phyloP scores from a whole-genome alignment of 192 early-diverging fungal species.

The Coemansia erecta region DNA sequence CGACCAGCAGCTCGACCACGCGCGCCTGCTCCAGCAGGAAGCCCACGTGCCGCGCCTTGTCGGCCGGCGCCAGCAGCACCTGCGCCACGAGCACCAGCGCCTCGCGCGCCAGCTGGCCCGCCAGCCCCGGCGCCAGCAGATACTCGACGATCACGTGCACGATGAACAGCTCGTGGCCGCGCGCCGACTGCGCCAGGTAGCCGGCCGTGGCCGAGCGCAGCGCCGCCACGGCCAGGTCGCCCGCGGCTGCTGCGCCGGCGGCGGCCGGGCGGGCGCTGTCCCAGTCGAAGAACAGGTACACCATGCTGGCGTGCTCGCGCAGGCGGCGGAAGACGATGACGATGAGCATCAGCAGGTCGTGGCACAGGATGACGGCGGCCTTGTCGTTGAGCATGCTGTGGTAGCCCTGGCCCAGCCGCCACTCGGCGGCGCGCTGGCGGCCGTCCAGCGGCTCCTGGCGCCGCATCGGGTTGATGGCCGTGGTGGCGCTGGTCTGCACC shows the following conservation, averaged over 20 bases:
- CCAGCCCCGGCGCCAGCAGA: constrained; percentile 38
- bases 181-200: constrained; percentile 17
- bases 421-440: constrained; percentile 1
- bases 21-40: constrained; percentile 44
- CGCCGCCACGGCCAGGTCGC: constrained; percentile 24
- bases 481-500: constrained; percentile 31
- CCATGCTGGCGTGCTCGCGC: constrained; percentile 34
- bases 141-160: constrained; percentile 44
- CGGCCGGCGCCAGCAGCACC: constrained; percentile 36
- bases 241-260: not conserved
- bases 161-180: constrained; percentile 45
- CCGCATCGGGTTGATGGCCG: constrained; percentile 18
- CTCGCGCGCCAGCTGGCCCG: constrained; percentile 45
- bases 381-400: constrained; percentile 28
- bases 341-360: constrained; percentile 36
- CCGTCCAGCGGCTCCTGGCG: constrained; percentile 14
- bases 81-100: constrained; percentile 43
- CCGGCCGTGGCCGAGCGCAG: constrained; percentile 19
- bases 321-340: constrained; percentile 39
- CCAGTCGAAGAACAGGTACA: constrained; percentile 50
- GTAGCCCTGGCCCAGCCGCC: constrained; percentile 28
- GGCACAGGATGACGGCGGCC: constrained; percentile 20
- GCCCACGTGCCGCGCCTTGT: constrained; percentile 17
- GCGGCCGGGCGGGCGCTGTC: not conserved
- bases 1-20: constrained; percentile 34